Evolutionary conservation across 176 grass and related monocot species (phyloP).

Genomic region (Rhynchospora pubera): DNA sequence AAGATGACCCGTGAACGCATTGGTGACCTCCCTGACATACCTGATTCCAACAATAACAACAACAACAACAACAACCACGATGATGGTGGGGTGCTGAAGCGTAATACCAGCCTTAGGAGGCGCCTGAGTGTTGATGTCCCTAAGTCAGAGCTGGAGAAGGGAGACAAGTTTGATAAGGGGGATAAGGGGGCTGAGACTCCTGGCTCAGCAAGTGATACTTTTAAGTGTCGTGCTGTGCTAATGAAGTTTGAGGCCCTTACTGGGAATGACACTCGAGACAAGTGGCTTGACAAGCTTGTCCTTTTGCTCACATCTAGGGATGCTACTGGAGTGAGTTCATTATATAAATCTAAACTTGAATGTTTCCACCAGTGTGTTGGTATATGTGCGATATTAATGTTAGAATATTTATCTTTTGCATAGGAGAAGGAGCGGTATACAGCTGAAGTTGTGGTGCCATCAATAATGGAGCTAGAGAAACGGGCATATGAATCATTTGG

Average conservation of each 20-base stretch:
- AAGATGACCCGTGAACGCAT: conserved; percentile 66
- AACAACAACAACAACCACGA: conserved; percentile 41
- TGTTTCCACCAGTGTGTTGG: not conserved
- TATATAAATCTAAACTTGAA: conserved; percentile 11
- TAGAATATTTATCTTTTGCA: conserved; percentile 22
- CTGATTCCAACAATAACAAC: conserved; percentile 24
- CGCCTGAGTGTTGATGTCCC: conserved; percentile 57
- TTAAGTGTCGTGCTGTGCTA: conserved; percentile 46
- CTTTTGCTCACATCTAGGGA: conserved; percentile 49
- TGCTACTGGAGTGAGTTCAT: conserved; percentile 20
- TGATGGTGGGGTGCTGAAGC: conserved; percentile 38
- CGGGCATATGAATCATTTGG: conserved; percentile 55
- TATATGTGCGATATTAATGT: conserved; percentile 9
- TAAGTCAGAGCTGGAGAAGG: conserved; percentile 5
- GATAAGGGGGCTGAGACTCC: conserved; percentile 62
- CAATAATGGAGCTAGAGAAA: conserved; percentile 69
- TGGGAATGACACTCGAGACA: conserved; percentile 55
- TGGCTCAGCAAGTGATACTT: conserved; percentile 42
- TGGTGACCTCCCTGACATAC: conserved; percentile 51
- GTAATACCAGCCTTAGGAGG: conserved; percentile 44
- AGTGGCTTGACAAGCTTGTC: conserved; percentile 82
- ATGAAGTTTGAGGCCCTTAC: conserved; percentile 61
- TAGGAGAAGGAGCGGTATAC: conserved; percentile 46
- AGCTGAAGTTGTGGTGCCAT: conserved; percentile 56
- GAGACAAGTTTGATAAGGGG: conserved; percentile 24